Conservation (phyloP, 495 filamentous ascomycete genomes). For the Sordaria brevicollis region DNA sequence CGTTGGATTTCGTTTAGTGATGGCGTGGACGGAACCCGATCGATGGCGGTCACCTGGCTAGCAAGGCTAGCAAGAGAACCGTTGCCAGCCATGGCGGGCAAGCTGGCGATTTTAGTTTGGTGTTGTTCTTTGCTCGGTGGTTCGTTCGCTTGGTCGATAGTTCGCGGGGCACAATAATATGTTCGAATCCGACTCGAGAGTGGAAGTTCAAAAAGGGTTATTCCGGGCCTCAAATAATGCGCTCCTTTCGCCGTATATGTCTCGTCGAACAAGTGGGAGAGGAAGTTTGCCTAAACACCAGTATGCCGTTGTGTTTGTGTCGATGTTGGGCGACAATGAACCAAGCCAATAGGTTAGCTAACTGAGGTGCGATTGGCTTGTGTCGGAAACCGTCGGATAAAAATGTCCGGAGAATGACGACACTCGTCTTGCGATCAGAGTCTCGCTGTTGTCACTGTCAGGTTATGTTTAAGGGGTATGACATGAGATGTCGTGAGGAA, state of each 20-base stretch:
- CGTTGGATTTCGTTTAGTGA: conserved; percentile 32
- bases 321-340: not conserved
- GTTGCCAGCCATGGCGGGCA: not conserved
- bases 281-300: not conserved
- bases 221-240: not conserved
- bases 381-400: not conserved
- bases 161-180: not conserved
- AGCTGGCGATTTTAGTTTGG: not conserved
- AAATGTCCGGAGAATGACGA: not conserved
- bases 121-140: not conserved
- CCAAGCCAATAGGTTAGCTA: not conserved
- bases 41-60: not conserved
- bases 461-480: not conserved
- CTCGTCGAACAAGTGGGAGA: not conserved
- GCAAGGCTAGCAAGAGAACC: not conserved
- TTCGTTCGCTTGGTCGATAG: not conserved
- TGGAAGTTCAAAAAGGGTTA: not conserved
- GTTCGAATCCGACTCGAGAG: not conserved
- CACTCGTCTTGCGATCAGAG: not conserved
- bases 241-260: not conserved
- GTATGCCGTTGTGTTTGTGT: not conserved
- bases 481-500: not conserved
- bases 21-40: conserved; percentile 15
- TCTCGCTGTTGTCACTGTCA: not conserved
- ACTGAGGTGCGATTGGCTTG: not conserved